Base-by-base conservation (phyloP, 306 rosid genomes). In the Lathyrus oleraceus region DNA sequence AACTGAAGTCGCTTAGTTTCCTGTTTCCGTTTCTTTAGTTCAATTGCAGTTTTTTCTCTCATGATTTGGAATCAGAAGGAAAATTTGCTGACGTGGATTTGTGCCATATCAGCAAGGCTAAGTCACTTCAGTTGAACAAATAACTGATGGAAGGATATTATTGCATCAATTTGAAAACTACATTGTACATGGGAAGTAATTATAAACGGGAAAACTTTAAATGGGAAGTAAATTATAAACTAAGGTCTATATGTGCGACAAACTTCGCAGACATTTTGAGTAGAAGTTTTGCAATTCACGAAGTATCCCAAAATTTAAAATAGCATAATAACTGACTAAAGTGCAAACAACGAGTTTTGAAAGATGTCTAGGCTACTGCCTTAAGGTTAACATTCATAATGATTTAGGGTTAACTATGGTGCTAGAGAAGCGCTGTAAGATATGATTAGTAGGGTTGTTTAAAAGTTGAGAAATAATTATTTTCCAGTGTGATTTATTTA, bases 401-500 rank as follows among this genome's bases (percentile, higher is more conserved):
- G 35, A 36, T 20, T 44, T 65, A 48, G 25, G 13, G 69, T 78
- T 65, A 65, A 44, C 39, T 47, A 39, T 64, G 53, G 54, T n/a
- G 45, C 35, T 54, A 43, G 72, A 44, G 17, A 60, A 65, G 49
- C 65, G 30, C 5, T 40, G 54, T 71, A 21, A 11, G 59, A 51
- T 61, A 60, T 58, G 53, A 57, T 53, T 23, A 58, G 58, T 44
- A 39, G 43, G 27, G 12, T 45, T 76, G 56, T 49, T 42, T 54
- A 69, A 11, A 67, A 70, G 38, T 77, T 64, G 67, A 71, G 68
- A 45, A 70, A 71, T 54, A 77, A 63, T 44, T 56, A 15, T 77
- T 77, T 4, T 10, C 19, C 23, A 5, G 6, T 53, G 10, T 40
- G 59, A 49, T 51, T 39, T 12, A 49, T 16, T 39, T 35, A 61